Evolutionary conservation across 495 filamentous ascomycete genomes (phyloP).

Genomic region (Entonaema liquescens): DNA sequence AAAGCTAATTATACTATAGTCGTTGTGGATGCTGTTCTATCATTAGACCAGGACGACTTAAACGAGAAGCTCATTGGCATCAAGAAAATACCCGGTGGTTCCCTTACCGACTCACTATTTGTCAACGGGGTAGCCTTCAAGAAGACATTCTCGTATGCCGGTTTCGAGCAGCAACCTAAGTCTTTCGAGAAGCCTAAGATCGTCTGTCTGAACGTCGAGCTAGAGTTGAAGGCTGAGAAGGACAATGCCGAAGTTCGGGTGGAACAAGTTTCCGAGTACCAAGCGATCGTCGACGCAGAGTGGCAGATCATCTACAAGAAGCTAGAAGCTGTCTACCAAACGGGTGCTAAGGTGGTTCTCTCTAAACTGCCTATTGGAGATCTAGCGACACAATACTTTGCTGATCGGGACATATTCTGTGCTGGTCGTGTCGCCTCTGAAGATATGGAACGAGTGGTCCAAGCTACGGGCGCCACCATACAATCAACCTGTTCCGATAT

Average conservation of each 20-base stretch:
- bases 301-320: conserved; percentile 99
- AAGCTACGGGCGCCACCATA: conserved; percentile 89
- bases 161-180: conserved; percentile 99
- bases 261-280: conserved; percentile 98
- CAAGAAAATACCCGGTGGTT: conserved; percentile 97
- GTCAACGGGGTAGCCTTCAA: conserved; percentile 99
- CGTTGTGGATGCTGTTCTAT: conserved; percentile 96
- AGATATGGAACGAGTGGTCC: conserved; percentile 94
- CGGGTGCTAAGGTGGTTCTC: conserved; percentile 94
- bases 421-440: conserved; percentile 92
- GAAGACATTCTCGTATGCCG: conserved; percentile 99
- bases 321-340: conserved; percentile 90
- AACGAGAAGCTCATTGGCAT: conserved; percentile 98
- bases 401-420: conserved; percentile 98
- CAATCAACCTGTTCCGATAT: conserved; percentile 99
- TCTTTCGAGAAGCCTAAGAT: conserved; percentile 92
- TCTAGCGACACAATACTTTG: conserved; percentile 97
- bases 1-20: conserved; percentile 58
- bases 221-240: conserved; percentile 98
- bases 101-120: conserved; percentile 95
- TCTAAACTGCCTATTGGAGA: conserved; percentile 98
- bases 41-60: conserved; percentile 96
- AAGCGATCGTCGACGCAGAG: conserved; percentile 98
- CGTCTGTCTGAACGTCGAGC: conserved; percentile 94
- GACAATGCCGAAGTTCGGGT: conserved; percentile 98